Evolutionary conservation across 306 rosid species (phyloP).

Genomic region (Cucurbita moschata): DNA sequence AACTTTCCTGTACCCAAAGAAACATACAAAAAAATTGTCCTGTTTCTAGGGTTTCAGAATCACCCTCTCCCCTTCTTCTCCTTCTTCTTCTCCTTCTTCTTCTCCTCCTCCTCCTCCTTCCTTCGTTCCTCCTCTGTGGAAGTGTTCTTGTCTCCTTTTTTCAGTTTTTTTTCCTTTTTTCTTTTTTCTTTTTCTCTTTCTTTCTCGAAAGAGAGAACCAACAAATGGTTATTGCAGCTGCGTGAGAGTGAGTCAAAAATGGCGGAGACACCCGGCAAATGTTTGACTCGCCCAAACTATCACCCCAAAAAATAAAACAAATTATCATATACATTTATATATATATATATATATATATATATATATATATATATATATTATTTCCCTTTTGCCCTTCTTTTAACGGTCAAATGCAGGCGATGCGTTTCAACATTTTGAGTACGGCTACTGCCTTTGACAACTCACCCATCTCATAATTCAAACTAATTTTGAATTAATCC

Average conservation of each 20-base stretch:
- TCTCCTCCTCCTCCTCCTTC: neutral
- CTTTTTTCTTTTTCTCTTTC: neutral
- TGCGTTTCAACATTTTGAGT: constrained; percentile 1
- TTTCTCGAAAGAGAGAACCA: neutral
- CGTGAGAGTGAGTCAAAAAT: neutral
- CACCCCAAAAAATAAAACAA: neutral
- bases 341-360: no score
- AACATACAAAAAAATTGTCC: neutral
- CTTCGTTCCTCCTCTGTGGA: no score
- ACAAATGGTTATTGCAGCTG: neutral
- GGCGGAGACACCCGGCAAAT: constrained; percentile 6
- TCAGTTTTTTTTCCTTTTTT: no score
- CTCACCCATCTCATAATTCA: neutral
- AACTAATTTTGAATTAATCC: no score
- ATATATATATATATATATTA: neutral
- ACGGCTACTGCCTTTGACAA: neutral
- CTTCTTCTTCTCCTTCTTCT: neutral
- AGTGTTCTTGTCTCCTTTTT: no score
- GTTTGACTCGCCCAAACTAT: constrained; percentile 7
- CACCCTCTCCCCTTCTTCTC: neutral
- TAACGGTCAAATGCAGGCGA: constrained; percentile 7
- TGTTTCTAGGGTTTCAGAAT: neutral
- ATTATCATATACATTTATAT: neutral
- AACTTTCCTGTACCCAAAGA: neutral
- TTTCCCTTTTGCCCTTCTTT: neutral